phyloP scores from a whole-genome alignment of 1,284 basidiomycete species.

The Apiotrichum mycotoxinovorans region DNA sequence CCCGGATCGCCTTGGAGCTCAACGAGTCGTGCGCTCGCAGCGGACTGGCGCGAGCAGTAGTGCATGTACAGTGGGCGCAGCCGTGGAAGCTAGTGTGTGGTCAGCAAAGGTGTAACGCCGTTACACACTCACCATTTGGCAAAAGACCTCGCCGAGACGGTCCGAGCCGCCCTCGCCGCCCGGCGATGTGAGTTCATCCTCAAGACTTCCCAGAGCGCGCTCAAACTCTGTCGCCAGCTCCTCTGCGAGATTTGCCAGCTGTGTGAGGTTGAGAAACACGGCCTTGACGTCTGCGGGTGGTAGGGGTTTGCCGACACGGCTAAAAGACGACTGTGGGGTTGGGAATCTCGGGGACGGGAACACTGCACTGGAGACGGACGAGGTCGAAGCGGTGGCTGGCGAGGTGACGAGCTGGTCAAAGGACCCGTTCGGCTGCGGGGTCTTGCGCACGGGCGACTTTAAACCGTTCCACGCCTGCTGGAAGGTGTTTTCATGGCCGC shows the following conservation, averaged over 20 bases:
- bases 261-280: slow-evolving; percentile 75
- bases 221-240: slow-evolving; percentile 56
- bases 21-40: slow-evolving; percentile 66
- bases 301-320: slow-evolving; percentile 56
- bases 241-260: slow-evolving; percentile 69
- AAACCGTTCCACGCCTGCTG: slow-evolving; percentile 12
- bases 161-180: slow-evolving; percentile 58
- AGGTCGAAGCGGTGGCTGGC: background rate
- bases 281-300: slow-evolving; percentile 65
- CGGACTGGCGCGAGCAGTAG: slow-evolving; percentile 82
- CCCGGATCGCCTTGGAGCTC: slow-evolving; percentile 41
- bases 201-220: slow-evolving; percentile 40
- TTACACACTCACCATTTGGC: slow-evolving; percentile 59
- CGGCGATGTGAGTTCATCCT: slow-evolving; percentile 53
- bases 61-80: slow-evolving; percentile 74
- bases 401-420: slow-evolving; percentile 10
- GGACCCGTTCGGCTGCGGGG: slow-evolving; percentile 3
- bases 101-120: background rate
- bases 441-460: slow-evolving; percentile 14
- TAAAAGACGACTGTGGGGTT: background rate
- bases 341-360: slow-evolving; percentile 5
- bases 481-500: slow-evolving; percentile 8
- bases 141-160: slow-evolving; percentile 71
- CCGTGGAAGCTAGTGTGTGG: slow-evolving; percentile 63
- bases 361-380: background rate